Base-by-base conservation (phyloP, 2,329 filamentous ascomycete species). In the Xylariaceae sp. region DNA sequence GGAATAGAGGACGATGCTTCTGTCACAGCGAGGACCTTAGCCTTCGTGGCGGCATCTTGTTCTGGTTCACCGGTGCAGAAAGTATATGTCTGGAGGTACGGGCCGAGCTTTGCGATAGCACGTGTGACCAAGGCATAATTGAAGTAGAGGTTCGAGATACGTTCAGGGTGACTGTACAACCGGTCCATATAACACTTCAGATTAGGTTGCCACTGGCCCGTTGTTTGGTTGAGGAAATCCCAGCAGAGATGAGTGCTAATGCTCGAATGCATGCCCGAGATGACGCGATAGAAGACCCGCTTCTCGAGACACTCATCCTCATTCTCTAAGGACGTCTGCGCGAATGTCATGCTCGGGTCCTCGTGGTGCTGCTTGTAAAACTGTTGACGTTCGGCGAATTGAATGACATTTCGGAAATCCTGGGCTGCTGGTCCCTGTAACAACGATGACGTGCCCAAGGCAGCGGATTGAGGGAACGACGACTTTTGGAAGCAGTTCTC, bases 251-350 rank as follows among this genome's bases (percentile, higher is more conserved):
- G 94, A 0, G 92, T 90, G 65, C 91, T 96, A 73, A 99, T 99
- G 64, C 92, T 96, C 13, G 94, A 91, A 74, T 99, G 94, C 94
- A 99, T 97, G 49, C 94, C 94, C 55, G 92, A 96, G 63, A 99
- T 86, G 64, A 99, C 86, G 5, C 92, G 85, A 76, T 97, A 94
- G 74, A 99, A 99, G 44, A 97, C 94, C n/a, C 94, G 88, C 81
- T 99, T 97, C 79, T 99, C 94, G 23, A 99, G 78, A 70, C 94
- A 99, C 71, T 96, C 90, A 67, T 97, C 92, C 66, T 96, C 92
- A 52, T 87, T 81, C 65, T 94, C 89, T 53, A 93, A 78, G 0
- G 84, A 82, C 6, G 84, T 84, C 67, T 83, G 82, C 53, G 85
- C 80, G 53, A 86, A 84, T 0, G 82, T 80, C 2, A 80, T 80